phyloP scores from a whole-genome alignment of 495 filamentous ascomycete species.

The Lophium mytilinum region DNA sequence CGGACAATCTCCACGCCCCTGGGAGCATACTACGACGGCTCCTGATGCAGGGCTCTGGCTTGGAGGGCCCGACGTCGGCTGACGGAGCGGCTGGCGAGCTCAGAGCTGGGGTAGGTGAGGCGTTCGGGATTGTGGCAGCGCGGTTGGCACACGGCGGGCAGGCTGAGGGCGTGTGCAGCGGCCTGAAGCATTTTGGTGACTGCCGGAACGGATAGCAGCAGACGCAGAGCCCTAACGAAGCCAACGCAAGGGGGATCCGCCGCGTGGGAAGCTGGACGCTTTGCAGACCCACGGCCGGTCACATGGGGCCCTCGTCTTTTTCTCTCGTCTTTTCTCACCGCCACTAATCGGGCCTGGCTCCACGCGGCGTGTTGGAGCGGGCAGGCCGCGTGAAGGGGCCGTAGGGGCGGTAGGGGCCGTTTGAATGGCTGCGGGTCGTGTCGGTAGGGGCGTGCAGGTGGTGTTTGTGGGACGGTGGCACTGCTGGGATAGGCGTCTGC shows the following conservation, averaged over 20 bases:
- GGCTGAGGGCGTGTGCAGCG: neutral
- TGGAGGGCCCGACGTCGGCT: neutral
- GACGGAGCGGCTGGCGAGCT: neutral
- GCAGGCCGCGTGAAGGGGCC: too few species aligned
- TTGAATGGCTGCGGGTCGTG: neutral
- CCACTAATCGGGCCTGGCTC: constrained; percentile 3
- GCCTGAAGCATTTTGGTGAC: neutral
- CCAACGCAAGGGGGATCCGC: neutral
- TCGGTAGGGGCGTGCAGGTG: constrained; percentile 8
- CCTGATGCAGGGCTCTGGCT: neutral
- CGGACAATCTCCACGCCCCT: neutral
- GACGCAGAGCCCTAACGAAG: neutral
- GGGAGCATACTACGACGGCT: neutral
- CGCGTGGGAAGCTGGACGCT: neutral
- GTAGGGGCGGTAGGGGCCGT: too few species aligned
- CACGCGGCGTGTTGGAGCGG: too few species aligned
- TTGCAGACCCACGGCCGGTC: constrained; percentile 3
- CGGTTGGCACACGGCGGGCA: neutral
- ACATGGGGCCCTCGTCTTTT: constrained; percentile 1
- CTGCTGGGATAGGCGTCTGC: constrained; percentile 7
- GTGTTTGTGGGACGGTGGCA: constrained; percentile 9
- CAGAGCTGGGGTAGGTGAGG: neutral
- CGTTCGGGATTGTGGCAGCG: neutral
- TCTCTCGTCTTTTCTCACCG: constrained; percentile 5
- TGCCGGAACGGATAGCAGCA: constrained; percentile 14